Evolutionary conservation across 139 green algal genomes (phyloP), one percentile per base, ranked within the genome.

Genomic region (Closterium sp.): DNA sequence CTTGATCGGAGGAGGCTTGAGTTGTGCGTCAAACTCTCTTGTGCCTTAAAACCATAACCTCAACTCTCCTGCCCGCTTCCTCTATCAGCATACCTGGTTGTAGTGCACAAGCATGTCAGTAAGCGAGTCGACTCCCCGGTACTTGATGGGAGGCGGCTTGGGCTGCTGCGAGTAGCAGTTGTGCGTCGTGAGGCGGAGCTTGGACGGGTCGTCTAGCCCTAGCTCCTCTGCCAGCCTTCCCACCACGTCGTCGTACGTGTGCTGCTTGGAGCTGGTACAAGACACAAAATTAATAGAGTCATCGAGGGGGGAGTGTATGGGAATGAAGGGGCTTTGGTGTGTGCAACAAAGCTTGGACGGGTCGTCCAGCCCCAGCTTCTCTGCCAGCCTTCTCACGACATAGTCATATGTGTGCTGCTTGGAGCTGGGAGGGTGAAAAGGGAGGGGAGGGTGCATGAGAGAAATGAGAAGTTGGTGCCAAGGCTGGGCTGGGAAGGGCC

Each of bases 231-330:
- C 96, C 34, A 98, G 87, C 85, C 85, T 93, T 4, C 86, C 91
- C 6, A 93, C 93, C 34, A 99, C 97, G 35, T 97, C 93, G n/a
- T 98, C 96, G 85, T 99, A 99, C 23, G 76, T 93, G 38, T 85
- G 81, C 81, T 85, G 81, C 81, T 32, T 85, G n/a, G 81, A 85
- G 81, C 64, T 83, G 64, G 12, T 83, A 83, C 64, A 83, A n/a
- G n/a, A n/a, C n/a, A n/a, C n/a, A n/a, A n/a, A n/a, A n/a, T n/a
- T n/a, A n/a, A n/a, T n/a, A n/a, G n/a, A n/a, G n/a, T n/a, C n/a
- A n/a, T n/a, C 38, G 43, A 69, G 43, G 12, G 23, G 8, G 8
- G 12, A 69, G 43, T 25, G 23, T 10, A 66, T 4, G 36, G 36
- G 36, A 55, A 6, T 12, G 94, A 92, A 6, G 4, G 4, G 38